Base-by-base conservation (phyloP, 2,329 filamentous ascomycete genomes). In the Dactylella cylindrospora region DNA sequence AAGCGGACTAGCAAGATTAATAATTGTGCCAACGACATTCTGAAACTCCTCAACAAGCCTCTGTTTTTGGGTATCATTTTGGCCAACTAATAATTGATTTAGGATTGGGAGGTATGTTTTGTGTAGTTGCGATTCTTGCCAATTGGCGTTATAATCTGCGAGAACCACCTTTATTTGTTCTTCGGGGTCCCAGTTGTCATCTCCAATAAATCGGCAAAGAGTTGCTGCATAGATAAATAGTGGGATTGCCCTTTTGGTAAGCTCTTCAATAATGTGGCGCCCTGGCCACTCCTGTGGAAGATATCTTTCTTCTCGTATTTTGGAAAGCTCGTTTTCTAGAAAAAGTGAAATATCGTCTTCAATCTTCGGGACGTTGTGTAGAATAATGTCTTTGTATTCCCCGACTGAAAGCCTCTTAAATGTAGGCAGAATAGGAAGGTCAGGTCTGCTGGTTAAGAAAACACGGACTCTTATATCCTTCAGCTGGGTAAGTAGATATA, bases 201-300 rank as follows among this genome's bases (percentile, higher is more conserved):
- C 39, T 23, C 39, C n/a, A 36, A 72, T 62, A 33, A 69, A 71
- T 7, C 66, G 68, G 53, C 68, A 71, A 7, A 65, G 47, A 5
- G 68, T 70, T 22, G 66, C 59, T n/a, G 68, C 66, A 54, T 62
- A 70, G 35, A 71, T 70, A 51, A 71, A 71, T 25, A 70, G 51
- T 1, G 64, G 29, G 35, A 26, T 38, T 1, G 68, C 66, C 32
- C 28, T 66, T 25, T 61, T 15, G 17, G 65, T 62, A 5, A 71
- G 59, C 4, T 10, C 22, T 3, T 62, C 5, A 26, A 68, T 59
- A 12, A 26, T 46, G n/a, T 64, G 26, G 22, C 67, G 17, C 13
- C 64, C 66, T 23, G 61, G 66, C 66, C 66, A 67, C n/a, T 54
- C 43, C 6, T 19, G 15, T 15, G 46, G 36, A 26, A 51, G 29